Percentiles rank a stretch among this genome's conserved stretches.
These are phyloP conservation scores for Phylloporus arenicola DNA, from an alignment of 768 basidiomycete genomes.

Conservation along the genomic window DNA sequence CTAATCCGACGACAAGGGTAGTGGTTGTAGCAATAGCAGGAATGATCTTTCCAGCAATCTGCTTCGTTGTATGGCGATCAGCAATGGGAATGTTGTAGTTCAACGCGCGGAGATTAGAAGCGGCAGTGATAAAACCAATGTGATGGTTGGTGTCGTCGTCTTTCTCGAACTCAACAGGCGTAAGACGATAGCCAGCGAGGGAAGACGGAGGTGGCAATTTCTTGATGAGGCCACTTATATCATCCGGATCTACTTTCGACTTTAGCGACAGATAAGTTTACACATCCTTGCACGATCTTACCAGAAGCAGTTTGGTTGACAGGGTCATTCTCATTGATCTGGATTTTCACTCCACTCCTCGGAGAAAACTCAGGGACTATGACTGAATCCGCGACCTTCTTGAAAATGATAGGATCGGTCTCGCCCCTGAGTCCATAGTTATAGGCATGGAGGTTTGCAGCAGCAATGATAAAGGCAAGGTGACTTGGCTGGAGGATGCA, in stretches of 20 bases:
- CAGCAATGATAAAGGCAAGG: constrained; percentile 83
- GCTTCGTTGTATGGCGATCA: constrained; percentile 90
- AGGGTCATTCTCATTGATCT: constrained; percentile 90
- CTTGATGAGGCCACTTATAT: constrained; percentile 51
- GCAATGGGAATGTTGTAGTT: constrained; percentile 89
- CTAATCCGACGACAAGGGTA: constrained; percentile 89
- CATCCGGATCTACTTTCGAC: constrained; percentile 39
- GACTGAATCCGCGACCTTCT: constrained; percentile 76
- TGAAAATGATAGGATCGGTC: constrained; percentile 71
- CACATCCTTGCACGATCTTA: constrained; percentile 8
- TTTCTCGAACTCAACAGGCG: constrained; percentile 96
- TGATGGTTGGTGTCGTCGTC: constrained; percentile 98
- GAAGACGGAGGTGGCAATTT: constrained; percentile 86
- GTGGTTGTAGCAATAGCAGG: constrained; percentile 99
- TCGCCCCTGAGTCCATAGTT: constrained; percentile 96
- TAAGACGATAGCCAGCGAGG: constrained; percentile 92
- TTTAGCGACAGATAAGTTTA: constrained; percentile 2
- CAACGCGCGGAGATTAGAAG: constrained; percentile 91
- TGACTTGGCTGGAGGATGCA: constrained; percentile 60
- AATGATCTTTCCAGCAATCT: constrained; percentile 98
- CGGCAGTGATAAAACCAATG: constrained; percentile 98
- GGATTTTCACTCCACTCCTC: constrained; percentile 85
- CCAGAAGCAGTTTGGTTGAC: constrained; percentile 48
- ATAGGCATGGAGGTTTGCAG: constrained; percentile 94
- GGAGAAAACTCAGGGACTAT: constrained; percentile 92